These are phyloP conservation scores for Xylariaceae sp. DNA, from an alignment of 2,329 filamentous ascomycete species.

Conservation along the genomic window DNA sequence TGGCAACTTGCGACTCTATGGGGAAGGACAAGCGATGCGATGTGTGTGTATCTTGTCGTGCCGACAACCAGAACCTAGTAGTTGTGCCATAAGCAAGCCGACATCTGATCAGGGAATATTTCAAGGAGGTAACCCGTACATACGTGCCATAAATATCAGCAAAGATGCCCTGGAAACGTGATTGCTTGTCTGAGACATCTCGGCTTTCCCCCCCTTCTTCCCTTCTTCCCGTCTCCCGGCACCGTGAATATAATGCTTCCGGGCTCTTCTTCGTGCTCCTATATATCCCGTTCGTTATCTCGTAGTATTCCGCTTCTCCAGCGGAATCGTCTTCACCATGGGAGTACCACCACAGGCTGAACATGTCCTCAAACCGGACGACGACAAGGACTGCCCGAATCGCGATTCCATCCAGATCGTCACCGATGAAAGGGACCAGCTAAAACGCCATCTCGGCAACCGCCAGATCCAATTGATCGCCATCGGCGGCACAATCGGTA, in stretches of 20 bases:
- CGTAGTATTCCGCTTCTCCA: slow-evolving; percentile 29
- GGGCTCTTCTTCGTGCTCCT: slow-evolving; percentile 17
- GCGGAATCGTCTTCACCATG: slow-evolving; percentile 30
- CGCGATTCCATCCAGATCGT: slow-evolving; percentile 22
- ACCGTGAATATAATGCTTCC: slow-evolving; percentile 23
- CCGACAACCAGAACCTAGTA: too few species aligned
- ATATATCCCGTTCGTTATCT: slow-evolving; percentile 25
- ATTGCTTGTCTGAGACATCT: neutral
- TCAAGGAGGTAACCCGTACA: too few species aligned
- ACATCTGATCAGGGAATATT: too few species aligned
- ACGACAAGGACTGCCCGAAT: slow-evolving; percentile 23
- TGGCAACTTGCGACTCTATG: too few species aligned
- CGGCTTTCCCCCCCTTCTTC: neutral
- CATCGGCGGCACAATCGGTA: slow-evolving; percentile 54
- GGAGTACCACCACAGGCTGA: slow-evolving; percentile 23
- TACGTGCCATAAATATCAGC: too few species aligned
- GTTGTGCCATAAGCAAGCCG: too few species aligned
- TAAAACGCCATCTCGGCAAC: slow-evolving; percentile 40
- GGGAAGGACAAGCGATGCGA: too few species aligned
- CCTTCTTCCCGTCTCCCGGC: neutral
- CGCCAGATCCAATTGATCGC: slow-evolving; percentile 54
- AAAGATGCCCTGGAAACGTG: too few species aligned
- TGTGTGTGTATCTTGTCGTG: too few species aligned
- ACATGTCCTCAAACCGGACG: neutral
- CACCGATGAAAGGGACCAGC: slow-evolving; percentile 26